phyloP scores from a whole-genome alignment of 2,329 filamentous ascomycete species.

The Ilyonectria sp. region DNA sequence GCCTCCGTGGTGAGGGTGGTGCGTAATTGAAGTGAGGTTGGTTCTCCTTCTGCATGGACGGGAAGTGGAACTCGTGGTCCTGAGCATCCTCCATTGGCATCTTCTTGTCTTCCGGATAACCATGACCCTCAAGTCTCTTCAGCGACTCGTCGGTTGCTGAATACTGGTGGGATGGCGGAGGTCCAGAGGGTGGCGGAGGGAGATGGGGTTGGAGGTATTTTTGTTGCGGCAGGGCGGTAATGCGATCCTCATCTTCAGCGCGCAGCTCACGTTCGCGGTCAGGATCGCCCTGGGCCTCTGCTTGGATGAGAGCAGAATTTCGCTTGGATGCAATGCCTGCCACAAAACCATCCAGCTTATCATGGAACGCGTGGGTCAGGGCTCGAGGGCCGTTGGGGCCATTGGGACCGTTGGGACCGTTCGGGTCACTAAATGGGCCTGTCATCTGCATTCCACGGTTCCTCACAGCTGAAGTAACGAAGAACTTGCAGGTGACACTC shows the following conservation, averaged over 20 bases:
- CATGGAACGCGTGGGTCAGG: slow-evolving; percentile 83
- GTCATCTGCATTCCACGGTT: slow-evolving; percentile 57
- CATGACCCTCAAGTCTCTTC: slow-evolving; percentile 64
- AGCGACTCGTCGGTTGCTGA: slow-evolving; percentile 61
- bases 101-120: slow-evolving; percentile 62
- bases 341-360: slow-evolving; percentile 90
- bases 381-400: slow-evolving; percentile 61
- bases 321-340: slow-evolving; percentile 89
- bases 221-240: slow-evolving; percentile 83
- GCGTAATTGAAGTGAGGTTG: slow-evolving; percentile 73
- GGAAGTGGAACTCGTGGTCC: slow-evolving; percentile 70
- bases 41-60: slow-evolving; percentile 65
- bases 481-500: slow-evolving; percentile 94
- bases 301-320: slow-evolving; percentile 85
- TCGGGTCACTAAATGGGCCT: slow-evolving; percentile 57
- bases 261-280: slow-evolving; percentile 86
- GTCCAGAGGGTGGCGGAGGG: slow-evolving; percentile 50
- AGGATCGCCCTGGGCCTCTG: slow-evolving; percentile 84
- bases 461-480: slow-evolving; percentile 80
- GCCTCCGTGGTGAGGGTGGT: slow-evolving; percentile 61
- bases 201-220: slow-evolving; percentile 73
- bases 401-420: slow-evolving; percentile 37
- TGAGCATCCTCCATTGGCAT: slow-evolving; percentile 42
- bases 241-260: slow-evolving; percentile 86
- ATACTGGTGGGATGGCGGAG: slow-evolving; percentile 48